Percentiles rank a stretch among this genome's conserved stretches.
phyloP scores from a whole-genome alignment of 768 basidiomycete species.

The Leucocoprinus leucothites region DNA sequence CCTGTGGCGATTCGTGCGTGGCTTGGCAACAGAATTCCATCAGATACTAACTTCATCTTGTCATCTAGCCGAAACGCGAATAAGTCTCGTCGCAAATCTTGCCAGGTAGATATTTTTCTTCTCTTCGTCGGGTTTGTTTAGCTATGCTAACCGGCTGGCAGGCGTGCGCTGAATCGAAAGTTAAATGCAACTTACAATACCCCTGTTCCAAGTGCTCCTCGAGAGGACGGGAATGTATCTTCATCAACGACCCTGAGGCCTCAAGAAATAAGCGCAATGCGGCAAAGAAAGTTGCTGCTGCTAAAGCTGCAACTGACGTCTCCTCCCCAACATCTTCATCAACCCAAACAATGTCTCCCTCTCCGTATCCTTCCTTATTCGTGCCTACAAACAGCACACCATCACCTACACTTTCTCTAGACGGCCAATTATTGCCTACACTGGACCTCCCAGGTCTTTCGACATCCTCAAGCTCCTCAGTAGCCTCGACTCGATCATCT shows the following conservation, averaged over 20 bases:
- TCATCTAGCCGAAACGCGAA: constrained; percentile 24
- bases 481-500: constrained; percentile 34
- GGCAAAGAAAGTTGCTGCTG: constrained; percentile 21
- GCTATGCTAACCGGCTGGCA: constrained; percentile 17
- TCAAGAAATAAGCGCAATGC: constrained; percentile 37
- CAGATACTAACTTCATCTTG: constrained; percentile 5
- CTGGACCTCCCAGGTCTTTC: constrained; percentile 23
- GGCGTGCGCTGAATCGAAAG: constrained; percentile 73
- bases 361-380: constrained; percentile 22
- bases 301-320: background rate
- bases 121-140: constrained; percentile 1
- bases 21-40: constrained; percentile 14
- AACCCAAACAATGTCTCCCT: constrained; percentile 24
- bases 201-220: constrained; percentile 67
- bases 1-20: constrained; percentile 64
- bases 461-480: constrained; percentile 31
- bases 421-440: constrained; percentile 15
- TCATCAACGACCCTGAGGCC: constrained; percentile 47
- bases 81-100: constrained; percentile 64
- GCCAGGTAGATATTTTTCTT: constrained; percentile 36
- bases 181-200: constrained; percentile 66
- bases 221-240: constrained; percentile 63
- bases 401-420: constrained; percentile 19
- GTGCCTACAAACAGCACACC: constrained; percentile 11
- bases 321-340: constrained; percentile 9